Conservation (phyloP, 306 rosid genomes). For the Luffa acutangula region DNA sequence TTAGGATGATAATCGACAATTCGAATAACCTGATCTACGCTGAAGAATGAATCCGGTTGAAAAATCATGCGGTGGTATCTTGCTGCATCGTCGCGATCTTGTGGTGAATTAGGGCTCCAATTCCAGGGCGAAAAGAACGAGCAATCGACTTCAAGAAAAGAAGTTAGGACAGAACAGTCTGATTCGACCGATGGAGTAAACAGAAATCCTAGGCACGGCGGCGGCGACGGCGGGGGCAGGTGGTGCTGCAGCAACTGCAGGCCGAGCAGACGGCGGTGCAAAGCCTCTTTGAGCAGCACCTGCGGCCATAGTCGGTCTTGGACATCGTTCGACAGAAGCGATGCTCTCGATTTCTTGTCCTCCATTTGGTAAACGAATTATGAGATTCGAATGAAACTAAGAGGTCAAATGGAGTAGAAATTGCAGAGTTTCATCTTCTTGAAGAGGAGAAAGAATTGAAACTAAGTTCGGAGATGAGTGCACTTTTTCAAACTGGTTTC, state of each 20-base stretch:
- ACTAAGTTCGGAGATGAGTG: no score
- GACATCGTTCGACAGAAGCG: no score
- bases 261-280: not conserved
- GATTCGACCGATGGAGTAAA: not conserved
- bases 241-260: not conserved
- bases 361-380: no score
- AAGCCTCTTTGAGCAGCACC: not conserved
- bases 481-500: no score
- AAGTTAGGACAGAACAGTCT: not conserved
- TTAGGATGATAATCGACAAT: not conserved
- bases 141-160: constrained; percentile 12
- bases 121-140: constrained; percentile 18
- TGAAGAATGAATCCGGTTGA: not conserved
- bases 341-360: no score
- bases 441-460: no score
- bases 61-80: not conserved
- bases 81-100: not conserved
- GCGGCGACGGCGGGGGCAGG: not conserved
- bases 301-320: not conserved
- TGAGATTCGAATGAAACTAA: no score
- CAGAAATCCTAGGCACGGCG: no score
- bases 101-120: not conserved
- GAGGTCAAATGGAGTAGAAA: no score
- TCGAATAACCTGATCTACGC: not conserved
- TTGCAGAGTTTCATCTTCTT: no score